Evolutionary conservation across 1,139 yeast genomes (phyloP).

Genomic region (Yamadazyma trypodendri): DNA sequence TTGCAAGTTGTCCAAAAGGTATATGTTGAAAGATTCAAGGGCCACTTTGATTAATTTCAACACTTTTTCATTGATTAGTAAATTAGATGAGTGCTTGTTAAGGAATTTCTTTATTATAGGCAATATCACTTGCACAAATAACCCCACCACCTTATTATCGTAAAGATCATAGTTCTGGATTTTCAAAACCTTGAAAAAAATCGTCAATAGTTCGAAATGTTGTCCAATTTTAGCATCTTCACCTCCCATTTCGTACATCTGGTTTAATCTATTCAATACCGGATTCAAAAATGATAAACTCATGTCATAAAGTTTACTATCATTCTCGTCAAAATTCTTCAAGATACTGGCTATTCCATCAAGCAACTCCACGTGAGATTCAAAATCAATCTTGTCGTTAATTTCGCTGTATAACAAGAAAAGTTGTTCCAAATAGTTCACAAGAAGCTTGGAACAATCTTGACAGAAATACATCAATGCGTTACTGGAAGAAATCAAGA

Average conservation of each 20-base stretch:
- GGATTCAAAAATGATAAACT: conserved; percentile 64
- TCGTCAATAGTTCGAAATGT: conserved; percentile 69
- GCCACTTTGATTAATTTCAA: conserved; percentile 67
- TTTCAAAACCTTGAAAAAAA: conserved; percentile 62
- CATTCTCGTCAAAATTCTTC: conserved; percentile 44
- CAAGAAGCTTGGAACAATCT: conserved; percentile 74
- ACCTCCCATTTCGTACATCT: conserved; percentile 16
- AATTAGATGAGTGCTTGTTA: conserved; percentile 51
- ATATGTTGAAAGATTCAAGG: conserved; percentile 67
- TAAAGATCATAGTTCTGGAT: conserved; percentile 33
- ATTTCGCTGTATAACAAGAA: conserved; percentile 73
- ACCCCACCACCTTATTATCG: conserved; percentile 55
- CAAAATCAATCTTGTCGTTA: conserved; percentile 54
- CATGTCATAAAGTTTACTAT: conserved; percentile 28
- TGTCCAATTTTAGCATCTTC: conserved; percentile 60
- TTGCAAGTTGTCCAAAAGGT: conserved; percentile 60
- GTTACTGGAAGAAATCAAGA: conserved; percentile 84
- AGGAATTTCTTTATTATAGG: conserved; percentile 54
- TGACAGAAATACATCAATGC: conserved; percentile 94
- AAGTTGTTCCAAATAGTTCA: conserved; percentile 72
- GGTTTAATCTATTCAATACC: conserved; percentile 50
- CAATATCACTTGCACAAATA: conserved; percentile 56
- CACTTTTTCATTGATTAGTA: conserved; percentile 69
- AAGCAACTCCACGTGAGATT: conserved; percentile 74
- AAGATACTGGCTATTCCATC: conserved; percentile 91